phyloP scores from a whole-genome alignment of 176 grass and related monocot species.

The Miscanthus lutarioriparius region DNA sequence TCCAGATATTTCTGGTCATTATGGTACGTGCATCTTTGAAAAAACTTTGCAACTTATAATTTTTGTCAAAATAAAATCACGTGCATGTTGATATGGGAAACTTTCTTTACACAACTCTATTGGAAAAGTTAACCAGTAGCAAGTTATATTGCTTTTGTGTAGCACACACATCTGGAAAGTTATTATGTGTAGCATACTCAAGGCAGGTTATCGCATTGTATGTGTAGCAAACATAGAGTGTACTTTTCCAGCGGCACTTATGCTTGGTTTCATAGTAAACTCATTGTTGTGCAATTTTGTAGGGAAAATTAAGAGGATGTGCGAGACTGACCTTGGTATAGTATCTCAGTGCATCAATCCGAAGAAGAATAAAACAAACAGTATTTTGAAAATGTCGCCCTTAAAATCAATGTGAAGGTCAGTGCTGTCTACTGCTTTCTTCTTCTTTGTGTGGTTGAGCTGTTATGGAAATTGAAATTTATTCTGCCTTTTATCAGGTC shows the following conservation, averaged over 20 bases:
- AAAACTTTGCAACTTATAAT: background rate
- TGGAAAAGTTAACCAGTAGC: background rate
- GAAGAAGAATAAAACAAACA: conserved; percentile 40
- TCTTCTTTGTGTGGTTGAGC: background rate
- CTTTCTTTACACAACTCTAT: background rate
- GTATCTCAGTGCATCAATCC: conserved; percentile 69
- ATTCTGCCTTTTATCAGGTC: conserved; percentile 41
- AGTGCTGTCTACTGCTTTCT: background rate
- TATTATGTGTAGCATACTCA: background rate
- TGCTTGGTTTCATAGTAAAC: conserved; percentile 6
- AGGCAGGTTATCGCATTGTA: background rate
- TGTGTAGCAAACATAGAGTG: background rate
- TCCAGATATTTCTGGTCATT: conserved; percentile 46
- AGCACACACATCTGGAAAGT: background rate
- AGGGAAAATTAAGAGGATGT: conserved; percentile 77
- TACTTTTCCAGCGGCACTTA: background rate
- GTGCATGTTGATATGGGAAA: background rate
- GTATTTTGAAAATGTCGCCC: conserved; percentile 68
- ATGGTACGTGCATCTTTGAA: conserved; percentile 42
- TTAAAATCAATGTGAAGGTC: conserved; percentile 96
- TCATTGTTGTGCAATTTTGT: conserved; percentile 22
- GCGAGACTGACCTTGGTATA: conserved; percentile 80
- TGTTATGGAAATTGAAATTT: background rate
- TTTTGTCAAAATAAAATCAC: background rate
- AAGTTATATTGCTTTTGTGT: background rate